Evolutionary conservation across 2,329 filamentous ascomycete species (phyloP).

Genomic region (Madurella fahalii): DNA sequence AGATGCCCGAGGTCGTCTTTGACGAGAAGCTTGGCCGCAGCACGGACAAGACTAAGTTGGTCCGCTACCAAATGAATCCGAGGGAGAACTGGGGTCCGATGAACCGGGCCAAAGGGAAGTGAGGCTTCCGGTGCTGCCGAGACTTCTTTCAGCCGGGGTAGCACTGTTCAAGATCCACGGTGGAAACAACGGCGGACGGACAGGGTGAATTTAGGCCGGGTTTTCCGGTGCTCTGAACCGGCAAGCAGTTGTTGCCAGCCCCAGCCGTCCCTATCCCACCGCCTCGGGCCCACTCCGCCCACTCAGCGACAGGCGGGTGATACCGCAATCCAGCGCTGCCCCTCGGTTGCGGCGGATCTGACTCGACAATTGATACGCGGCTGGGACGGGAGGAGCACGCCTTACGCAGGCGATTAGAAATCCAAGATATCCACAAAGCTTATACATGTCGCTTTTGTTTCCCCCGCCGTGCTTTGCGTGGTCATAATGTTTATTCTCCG

Average conservation of each 20-base stretch:
- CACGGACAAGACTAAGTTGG: constrained; percentile 61
- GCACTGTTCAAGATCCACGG: no score
- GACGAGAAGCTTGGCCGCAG: constrained; percentile 75
- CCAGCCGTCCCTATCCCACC: not conserved
- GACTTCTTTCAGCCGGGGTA: no score
- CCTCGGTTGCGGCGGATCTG: constrained; percentile 2
- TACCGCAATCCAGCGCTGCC: constrained; percentile 20
- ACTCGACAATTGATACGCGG: constrained; percentile 2
- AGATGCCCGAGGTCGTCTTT: constrained; percentile 53
- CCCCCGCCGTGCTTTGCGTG: not conserved
- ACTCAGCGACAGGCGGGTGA: constrained; percentile 5
- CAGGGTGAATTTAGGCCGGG: not conserved
- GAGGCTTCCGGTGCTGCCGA: constrained; percentile 31
- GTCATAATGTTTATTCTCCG: constrained; percentile 2
- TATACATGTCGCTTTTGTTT: not conserved
- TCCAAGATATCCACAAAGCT: not conserved
- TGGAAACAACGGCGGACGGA: no score
- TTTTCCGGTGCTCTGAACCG: not conserved
- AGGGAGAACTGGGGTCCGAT: constrained; percentile 92
- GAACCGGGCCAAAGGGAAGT: constrained; percentile 55
- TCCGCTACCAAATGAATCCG: constrained; percentile 88
- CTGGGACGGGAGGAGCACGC: no score
- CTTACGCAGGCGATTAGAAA: not conserved
- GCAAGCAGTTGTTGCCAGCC: not conserved
- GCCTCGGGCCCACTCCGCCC: constrained; percentile 8